Conservation (phyloP, 2,329 filamentous ascomycete species). For the Aureobasidium sp. region DNA sequence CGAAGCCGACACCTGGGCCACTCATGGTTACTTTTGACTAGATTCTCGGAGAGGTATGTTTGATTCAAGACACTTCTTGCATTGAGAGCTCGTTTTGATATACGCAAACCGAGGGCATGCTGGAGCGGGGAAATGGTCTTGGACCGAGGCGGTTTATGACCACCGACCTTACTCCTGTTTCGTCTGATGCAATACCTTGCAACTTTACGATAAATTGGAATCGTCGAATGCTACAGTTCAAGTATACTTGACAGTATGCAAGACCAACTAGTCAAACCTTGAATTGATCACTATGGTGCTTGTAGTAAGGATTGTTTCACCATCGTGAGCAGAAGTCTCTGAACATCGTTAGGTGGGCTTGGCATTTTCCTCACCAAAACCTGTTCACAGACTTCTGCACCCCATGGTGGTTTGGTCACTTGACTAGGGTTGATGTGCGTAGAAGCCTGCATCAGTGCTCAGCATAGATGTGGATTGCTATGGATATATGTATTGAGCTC, state of each 20-base stretch:
- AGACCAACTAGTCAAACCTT: too few species aligned
- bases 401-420: too few species aligned
- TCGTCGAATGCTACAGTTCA: too few species aligned
- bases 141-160: background rate
- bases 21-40: background rate
- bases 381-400: too few species aligned
- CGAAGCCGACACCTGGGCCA: conserved; percentile 16
- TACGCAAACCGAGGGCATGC: background rate
- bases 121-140: conserved; percentile 1
- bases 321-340: too few species aligned
- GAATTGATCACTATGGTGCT: too few species aligned
- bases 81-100: background rate
- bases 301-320: too few species aligned
- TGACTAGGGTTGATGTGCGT: too few species aligned
- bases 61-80: background rate
- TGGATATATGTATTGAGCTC: background rate
- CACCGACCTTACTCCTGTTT: background rate
- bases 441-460: too few species aligned
- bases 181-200: background rate
- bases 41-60: background rate
- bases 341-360: too few species aligned
- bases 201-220: background rate
- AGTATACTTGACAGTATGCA: background rate
- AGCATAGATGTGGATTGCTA: too few species aligned
- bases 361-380: too few species aligned